Base-by-base conservation (phyloP, 495 filamentous ascomycete genomes). In the Penicillium atrosanguineum region DNA sequence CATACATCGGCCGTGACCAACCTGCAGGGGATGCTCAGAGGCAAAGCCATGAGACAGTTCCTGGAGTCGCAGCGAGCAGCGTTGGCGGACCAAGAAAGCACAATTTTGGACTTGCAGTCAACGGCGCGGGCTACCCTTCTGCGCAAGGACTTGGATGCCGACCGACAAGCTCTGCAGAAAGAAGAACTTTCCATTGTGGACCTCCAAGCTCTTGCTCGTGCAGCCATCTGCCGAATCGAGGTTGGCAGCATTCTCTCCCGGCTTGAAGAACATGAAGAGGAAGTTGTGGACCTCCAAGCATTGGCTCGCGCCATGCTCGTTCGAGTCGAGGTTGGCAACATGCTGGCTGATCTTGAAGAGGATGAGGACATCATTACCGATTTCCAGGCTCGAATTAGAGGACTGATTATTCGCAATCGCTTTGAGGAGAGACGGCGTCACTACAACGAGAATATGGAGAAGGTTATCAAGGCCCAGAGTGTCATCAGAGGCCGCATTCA, bases 391-490 rank as follows among this genome's bases (percentile, higher is more conserved):
- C 78, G 81, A 6, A 83, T 86, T 6, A 82, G 89, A 60, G 94
- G 87, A 21, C 82, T 79, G 54, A 59, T 95, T 12, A 80, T 97
- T 48, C 81, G 93, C 40, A 77, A 72, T 21, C 79, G 77, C 28
- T 98, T 95, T 61, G 84, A 80, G 39, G 89, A 91, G 61, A 94
- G 95, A 76, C 84, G 88, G 56, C 85, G 82, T 12, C 92, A 90
- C 71, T 98, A 91, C 73, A 84, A 87, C 48, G 85, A 93, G 70
- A 98, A 98, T 60, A 98, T 98, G 95, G 85, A 96, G 60, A 97
- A 94, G 74, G 95, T 98, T 18, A 86, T 98, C 72, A 98, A 98
- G 71, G 87, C 97, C 48, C 94, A 98, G 69, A 97, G 94, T 66
- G 96, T 96, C 57, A 87, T 97, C 45, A 83, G 94, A 51, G 94